These are phyloP conservation scores for Amphibolis antarctica DNA, from an alignment of 106 monocot species.

Conservation along the genomic window DNA sequence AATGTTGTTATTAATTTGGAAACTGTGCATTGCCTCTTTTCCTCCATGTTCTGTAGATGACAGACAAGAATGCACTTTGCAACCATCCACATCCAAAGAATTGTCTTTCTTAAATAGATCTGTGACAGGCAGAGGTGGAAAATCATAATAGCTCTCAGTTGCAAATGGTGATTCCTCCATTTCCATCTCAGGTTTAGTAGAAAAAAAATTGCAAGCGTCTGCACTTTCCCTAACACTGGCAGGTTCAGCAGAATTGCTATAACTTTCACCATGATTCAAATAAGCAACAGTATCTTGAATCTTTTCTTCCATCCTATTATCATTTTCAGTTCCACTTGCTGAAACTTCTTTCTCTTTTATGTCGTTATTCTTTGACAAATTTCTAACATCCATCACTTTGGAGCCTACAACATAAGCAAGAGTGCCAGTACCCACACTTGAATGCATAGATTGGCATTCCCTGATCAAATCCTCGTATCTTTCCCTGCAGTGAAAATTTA, in stretches of 20 bases:
- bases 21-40: constrained; percentile 50
- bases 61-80: constrained; percentile 15
- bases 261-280: constrained; percentile 32
- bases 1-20: constrained; percentile 69
- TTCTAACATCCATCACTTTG: constrained; percentile 94
- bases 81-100: constrained; percentile 15
- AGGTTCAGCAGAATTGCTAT: constrained; percentile 40
- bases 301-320: constrained; percentile 17
- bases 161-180: constrained; percentile 29
- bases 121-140: constrained; percentile 70
- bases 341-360: constrained; percentile 20
- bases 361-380: constrained; percentile 47
- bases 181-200: constrained; percentile 21
- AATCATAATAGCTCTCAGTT: constrained; percentile 52
- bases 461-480: constrained; percentile 73
- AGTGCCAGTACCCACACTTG: constrained; percentile 81
- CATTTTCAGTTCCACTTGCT: constrained; percentile 23
- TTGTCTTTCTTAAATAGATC: constrained; percentile 56
- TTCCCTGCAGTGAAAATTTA: constrained; percentile 41
- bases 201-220: constrained; percentile 19
- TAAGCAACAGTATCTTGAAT: constrained; percentile 19
- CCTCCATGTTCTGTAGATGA: constrained; percentile 16
- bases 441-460: constrained; percentile 79
- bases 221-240: constrained; percentile 22
- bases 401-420: constrained; percentile 98